These are phyloP conservation scores for Irpex rosettiformis DNA, from an alignment of 1,284 basidiomycete species.

Conservation along the genomic window DNA sequence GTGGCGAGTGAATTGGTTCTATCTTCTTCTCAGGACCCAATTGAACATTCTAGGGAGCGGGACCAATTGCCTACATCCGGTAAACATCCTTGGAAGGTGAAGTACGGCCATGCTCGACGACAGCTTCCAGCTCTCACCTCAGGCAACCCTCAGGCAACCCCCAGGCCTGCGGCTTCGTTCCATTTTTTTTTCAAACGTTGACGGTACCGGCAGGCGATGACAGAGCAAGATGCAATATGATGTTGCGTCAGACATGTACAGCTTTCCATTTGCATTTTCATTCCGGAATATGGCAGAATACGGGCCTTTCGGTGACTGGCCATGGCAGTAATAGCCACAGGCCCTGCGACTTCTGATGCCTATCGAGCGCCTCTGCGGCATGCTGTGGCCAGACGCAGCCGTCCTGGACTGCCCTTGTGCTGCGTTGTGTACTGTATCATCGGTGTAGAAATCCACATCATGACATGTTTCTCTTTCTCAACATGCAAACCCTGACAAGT, in stretches of 20 bases:
- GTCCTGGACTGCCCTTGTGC: not conserved
- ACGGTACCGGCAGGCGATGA: too few species aligned
- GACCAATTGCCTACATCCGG: slow-evolving; percentile 7
- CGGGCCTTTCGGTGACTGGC: not conserved
- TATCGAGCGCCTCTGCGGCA: not conserved
- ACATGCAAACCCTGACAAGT: not conserved
- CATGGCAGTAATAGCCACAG: too few species aligned
- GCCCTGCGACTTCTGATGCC: not conserved
- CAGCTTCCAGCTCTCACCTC: not conserved
- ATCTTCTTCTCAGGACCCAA: slow-evolving; percentile 7
- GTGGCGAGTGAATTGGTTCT: not conserved
- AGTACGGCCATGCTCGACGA: not conserved
- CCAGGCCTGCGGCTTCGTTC: not conserved
- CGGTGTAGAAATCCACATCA: not conserved
- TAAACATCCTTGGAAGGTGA: slow-evolving; percentile 4
- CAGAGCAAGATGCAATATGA: not conserved
- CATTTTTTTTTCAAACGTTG: too few species aligned
- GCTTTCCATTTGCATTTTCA: not conserved
- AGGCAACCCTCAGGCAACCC: not conserved
- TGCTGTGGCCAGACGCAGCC: not conserved
- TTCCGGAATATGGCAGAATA: not conserved
- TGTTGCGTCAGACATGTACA: not conserved
- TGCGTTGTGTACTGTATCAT: not conserved
- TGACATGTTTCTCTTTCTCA: not conserved
- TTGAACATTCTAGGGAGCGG: slow-evolving; percentile 8